Base-by-base conservation (phyloP, 306 rosid genomes). In the Luffa acutangula region DNA sequence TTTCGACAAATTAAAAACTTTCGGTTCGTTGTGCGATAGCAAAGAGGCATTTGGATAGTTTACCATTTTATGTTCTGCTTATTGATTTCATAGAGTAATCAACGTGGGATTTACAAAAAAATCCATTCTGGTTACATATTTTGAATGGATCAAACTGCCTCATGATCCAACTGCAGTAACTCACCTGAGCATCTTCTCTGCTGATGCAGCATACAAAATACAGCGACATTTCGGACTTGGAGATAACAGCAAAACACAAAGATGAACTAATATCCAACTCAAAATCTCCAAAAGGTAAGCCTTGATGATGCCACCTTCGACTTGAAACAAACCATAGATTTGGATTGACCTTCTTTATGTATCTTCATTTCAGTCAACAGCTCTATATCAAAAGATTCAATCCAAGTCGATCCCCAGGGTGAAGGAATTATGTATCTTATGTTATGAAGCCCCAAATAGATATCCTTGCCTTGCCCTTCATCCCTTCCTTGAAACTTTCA, bases 1-100 rank as follows among this genome's bases (percentile, higher is more conserved):
- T 58, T 83, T 81, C 75, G 75, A 77, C 70, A 77, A 43, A 77
- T 8, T 46, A 31, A 45, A 77, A 60, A 45, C 51, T 20, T 48
- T 43, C 7, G 15, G 17, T 77, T 62, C 17, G 6, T 42, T 42
- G 65, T 42, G 1, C 41, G 6, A 17, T 17, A 41, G n/a, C 25
- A 21, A 25, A 62, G 63, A 43, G 9, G 21, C 25, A 60, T 9
- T 56, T 77, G 73, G 52, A 34, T 63, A 76, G 67, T 3, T 18
- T 18, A 66, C 74, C 15, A n/a, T 66, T 37, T 66, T 66, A 3
- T 39, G 33, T 17, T 34, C 15, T 63, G 20, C 17, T 9, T 37
- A 39, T 66, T 14, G 12, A 20, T 58, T 58, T 58, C 12, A 9
- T 58, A 58, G 64, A 58, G 64, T 58, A 20, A 58, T 58, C 34